Base-by-base conservation (phyloP, 164 flowering plant species). In the Nelumbo lutea region DNA sequence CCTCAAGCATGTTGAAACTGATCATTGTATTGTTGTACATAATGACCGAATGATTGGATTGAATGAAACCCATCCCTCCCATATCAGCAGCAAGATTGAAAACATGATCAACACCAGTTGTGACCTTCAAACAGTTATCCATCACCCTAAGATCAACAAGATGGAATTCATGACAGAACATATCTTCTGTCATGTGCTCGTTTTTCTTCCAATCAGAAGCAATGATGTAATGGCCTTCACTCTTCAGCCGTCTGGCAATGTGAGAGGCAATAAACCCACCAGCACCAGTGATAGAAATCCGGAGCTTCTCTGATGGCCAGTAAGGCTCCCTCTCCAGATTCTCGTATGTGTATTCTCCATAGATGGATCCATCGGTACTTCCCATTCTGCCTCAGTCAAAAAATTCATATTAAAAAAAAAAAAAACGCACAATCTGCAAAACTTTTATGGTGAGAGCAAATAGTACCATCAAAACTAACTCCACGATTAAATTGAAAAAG, bases 31-130 rank as follows among this genome's bases (percentile, higher is more conserved):
- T 92, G 80, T 95, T 95, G 59, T 92, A 95, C 96, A 95, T 89
- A 62, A 95, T 95, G 59, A 95, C 97, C 0, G 99, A 95, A 77
- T 95, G 99, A 72, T 95, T 95, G 65, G 99, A 95, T 81, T 95
- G 99, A 59, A 95, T 95, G 79, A 95, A 95, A 13, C 99, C 99
- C 99, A 95, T 95, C 46, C 99, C 99, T 70, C 99, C 99, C 99
- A 95, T 95, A 79, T 95, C 99, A 72, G 99, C 99, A 68, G 98
- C 99, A n/a, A 95, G 89, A 81, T 95, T 95, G 70, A 95, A 95
- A 4, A 95, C 97, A 79, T 95, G 99, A 65, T 95, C 96, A 42
- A 89, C 97, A 2, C 79, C 87, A 46, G 83, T 70, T 4, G 98
- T 92, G 62, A 95, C 97, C 79, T 87, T 92, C 80, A 92, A 70